Evolutionary conservation across 2,329 filamentous ascomycete species (phyloP).

Genomic region (Aspergillus japonicus): DNA sequence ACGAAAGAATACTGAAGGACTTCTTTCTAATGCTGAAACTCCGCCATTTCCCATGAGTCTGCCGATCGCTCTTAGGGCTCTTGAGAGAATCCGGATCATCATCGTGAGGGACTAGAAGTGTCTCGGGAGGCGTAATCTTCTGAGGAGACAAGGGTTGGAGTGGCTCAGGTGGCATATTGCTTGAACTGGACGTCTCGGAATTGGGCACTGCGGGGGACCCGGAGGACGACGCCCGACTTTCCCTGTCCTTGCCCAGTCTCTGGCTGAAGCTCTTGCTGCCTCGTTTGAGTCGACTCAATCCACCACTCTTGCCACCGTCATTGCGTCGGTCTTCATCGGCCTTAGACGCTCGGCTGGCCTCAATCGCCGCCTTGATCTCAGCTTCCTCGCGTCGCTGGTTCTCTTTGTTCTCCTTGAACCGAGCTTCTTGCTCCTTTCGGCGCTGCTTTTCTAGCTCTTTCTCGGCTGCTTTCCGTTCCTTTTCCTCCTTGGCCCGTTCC

Average conservation of each 20-base stretch:
- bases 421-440: conserved; percentile 59
- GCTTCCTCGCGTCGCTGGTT: conserved; percentile 56
- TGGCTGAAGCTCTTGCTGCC: conserved; percentile 76
- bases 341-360: conserved; percentile 64
- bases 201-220: conserved; percentile 22
- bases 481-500: conserved; percentile 59
- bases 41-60: conserved; percentile 34
- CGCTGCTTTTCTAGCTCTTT: conserved; percentile 52
- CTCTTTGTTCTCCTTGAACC: conserved; percentile 45
- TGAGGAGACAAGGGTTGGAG: conserved; percentile 6
- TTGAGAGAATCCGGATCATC: conserved; percentile 22
- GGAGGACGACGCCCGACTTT: conserved; percentile 33
- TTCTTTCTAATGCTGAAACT: conserved; percentile 47
- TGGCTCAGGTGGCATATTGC: conserved; percentile 14
- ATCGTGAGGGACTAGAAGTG: conserved; percentile 12
- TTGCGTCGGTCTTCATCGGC: conserved; percentile 51
- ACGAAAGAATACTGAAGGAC: conserved; percentile 39
- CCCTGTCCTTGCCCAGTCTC: conserved; percentile 56
- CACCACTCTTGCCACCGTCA: conserved; percentile 36
- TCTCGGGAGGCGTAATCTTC: background rate
- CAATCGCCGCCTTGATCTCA: conserved; percentile 63
- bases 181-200: conserved; percentile 18
- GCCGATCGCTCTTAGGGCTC: conserved; percentile 20
- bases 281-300: conserved; percentile 65
- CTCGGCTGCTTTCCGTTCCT: conserved; percentile 54